Evolutionary conservation across 192 early-diverging fungal genomes (phyloP).

Genomic region (Allomyces macrogynus): DNA sequence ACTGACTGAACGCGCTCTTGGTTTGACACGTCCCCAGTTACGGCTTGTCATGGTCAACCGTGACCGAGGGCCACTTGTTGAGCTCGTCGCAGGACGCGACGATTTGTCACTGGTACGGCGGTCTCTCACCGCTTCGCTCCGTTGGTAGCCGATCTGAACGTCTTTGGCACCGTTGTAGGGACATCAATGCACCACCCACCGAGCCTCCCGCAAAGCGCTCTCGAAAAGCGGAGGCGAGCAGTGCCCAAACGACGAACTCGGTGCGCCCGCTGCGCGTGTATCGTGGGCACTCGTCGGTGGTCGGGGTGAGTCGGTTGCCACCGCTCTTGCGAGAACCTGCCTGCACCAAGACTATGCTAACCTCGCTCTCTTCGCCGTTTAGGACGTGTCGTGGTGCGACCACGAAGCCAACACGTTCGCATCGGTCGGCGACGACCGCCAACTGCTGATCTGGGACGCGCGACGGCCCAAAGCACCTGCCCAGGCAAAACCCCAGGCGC

Average conservation of each 20-base stretch:
- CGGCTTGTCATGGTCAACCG: slow-evolving; percentile 86
- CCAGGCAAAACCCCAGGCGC: slow-evolving; percentile 49
- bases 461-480: slow-evolving; percentile 47
- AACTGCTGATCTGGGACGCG: slow-evolving; percentile 90
- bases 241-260: slow-evolving; percentile 48
- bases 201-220: background rate
- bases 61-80: slow-evolving; percentile 54
- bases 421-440: slow-evolving; percentile 88
- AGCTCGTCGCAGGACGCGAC: slow-evolving; percentile 85
- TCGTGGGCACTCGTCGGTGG: slow-evolving; percentile 69
- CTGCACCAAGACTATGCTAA: no score
- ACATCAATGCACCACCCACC: background rate
- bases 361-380: background rate
- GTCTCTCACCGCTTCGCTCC: background rate
- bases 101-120: slow-evolving; percentile 54
- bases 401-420: slow-evolving; percentile 73
- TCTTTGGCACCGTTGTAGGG: background rate
- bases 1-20: background rate
- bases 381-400: slow-evolving; percentile 86
- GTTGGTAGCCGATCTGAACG: no score
- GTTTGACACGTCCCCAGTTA: slow-evolving; percentile 24
- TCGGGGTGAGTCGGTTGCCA: slow-evolving; percentile 36
- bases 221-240: slow-evolving; percentile 54
- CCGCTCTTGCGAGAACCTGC: no score
- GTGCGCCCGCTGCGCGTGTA: slow-evolving; percentile 60